phyloP scores from a whole-genome alignment of 306 rosid genomes.

The Lathyrus sativus region DNA sequence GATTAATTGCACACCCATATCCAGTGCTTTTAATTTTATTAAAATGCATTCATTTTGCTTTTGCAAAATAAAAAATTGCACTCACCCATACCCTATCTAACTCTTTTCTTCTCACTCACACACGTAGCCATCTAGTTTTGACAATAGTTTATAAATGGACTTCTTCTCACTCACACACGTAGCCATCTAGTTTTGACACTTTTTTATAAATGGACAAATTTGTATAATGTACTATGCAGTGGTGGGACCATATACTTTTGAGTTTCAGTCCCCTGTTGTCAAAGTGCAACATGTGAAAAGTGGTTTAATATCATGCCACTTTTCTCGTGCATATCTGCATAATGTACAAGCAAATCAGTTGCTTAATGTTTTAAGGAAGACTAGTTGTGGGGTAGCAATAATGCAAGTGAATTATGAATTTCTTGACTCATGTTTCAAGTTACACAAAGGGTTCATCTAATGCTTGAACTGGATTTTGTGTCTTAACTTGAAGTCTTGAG shows the following conservation, averaged over 20 bases:
- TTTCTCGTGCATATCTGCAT: no score
- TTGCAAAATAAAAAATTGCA: no score
- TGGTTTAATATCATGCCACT: not conserved
- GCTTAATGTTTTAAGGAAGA: slow-evolving; percentile 21
- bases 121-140: not conserved
- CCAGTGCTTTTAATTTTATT: no score
- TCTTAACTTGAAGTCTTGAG: no score
- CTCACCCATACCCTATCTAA: not conserved
- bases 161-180: no score
- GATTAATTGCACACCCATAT: no score
- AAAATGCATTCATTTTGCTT: no score
- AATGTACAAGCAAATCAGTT: no score
- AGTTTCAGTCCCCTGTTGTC: slow-evolving; percentile 6
- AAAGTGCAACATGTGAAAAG: slow-evolving; percentile 30
- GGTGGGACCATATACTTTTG: slow-evolving; percentile 30
- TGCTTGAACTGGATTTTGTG: no score
- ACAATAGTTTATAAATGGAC: slow-evolving; percentile 23
- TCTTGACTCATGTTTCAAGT: slow-evolving; percentile 28
- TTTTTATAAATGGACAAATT: slow-evolving; percentile 15
- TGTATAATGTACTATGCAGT: not conserved
- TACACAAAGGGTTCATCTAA: not conserved
- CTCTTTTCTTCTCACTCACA: no score
- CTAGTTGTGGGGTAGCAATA: slow-evolving; percentile 23
- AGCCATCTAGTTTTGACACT: slow-evolving; percentile 12
- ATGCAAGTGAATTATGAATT: slow-evolving; percentile 21